Percentiles rank a stretch among this genome's conserved stretches.
Conservation (phyloP, 1,284 basidiomycete genomes). For the Golubevia pallescens region DNA sequence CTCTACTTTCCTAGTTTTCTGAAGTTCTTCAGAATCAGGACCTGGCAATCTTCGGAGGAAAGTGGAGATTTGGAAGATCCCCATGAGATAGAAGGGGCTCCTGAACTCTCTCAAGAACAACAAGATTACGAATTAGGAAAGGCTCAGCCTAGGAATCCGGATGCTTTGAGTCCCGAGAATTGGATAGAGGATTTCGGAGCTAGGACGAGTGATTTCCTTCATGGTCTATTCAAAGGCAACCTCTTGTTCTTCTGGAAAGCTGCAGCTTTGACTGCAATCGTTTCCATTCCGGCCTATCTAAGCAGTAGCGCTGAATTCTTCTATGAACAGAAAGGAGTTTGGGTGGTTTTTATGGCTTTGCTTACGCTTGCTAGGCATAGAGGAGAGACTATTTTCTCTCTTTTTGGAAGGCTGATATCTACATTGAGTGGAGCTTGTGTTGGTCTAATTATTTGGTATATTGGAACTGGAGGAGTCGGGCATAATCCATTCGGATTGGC, state of each 20-base stretch:
- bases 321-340: slow-evolving; percentile 43
- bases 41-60: slow-evolving; percentile 69
- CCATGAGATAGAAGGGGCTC: slow-evolving; percentile 72
- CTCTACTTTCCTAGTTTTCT: slow-evolving; percentile 74
- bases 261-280: slow-evolving; percentile 71
- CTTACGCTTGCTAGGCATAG: slow-evolving; percentile 68
- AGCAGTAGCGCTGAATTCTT: slow-evolving; percentile 42
- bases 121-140: slow-evolving; percentile 64
- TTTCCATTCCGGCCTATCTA: slow-evolving; percentile 34
- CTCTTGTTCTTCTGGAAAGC: slow-evolving; percentile 80
- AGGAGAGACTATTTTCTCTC: slow-evolving; percentile 63
- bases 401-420: too few species aligned
- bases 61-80: slow-evolving; percentile 71
- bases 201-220: slow-evolving; percentile 29
- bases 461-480: slow-evolving; percentile 67
- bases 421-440: slow-evolving; percentile 66
- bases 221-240: slow-evolving; percentile 60
- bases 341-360: slow-evolving; percentile 30
- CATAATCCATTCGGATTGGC: slow-evolving; percentile 76
- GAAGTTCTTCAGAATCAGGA: slow-evolving; percentile 66
- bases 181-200: slow-evolving; percentile 43
- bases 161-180: slow-evolving; percentile 72
- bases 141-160: slow-evolving; percentile 73
- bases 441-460: slow-evolving; percentile 75
- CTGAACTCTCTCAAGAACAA: slow-evolving; percentile 67